Conservation (phyloP, 208 protist species). For the Spongospora subterranea region DNA sequence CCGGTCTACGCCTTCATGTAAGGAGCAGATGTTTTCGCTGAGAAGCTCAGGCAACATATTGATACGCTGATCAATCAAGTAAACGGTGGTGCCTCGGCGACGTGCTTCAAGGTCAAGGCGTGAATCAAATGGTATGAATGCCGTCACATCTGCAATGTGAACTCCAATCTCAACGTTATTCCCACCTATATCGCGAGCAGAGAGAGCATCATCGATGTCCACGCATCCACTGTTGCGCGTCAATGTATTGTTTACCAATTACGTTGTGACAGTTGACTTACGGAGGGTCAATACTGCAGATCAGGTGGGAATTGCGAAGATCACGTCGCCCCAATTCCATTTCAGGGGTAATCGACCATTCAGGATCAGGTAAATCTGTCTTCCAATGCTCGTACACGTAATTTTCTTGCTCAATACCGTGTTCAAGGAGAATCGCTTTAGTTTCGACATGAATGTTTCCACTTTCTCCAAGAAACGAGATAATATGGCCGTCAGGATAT, state of each 20-base stretch:
- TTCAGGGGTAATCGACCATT: constrained; percentile 63
- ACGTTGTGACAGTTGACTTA: background rate
- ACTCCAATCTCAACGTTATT: constrained; percentile 74
- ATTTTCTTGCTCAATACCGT: constrained; percentile 68
- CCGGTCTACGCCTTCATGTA: constrained; percentile 79
- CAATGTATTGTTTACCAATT: background rate
- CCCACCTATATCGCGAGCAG: constrained; percentile 52
- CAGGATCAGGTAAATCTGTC: background rate
- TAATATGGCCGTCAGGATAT: constrained; percentile 71
- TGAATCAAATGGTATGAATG: constrained; percentile 80
- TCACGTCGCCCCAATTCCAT: constrained; percentile 66
- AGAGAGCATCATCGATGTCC: constrained; percentile 80
- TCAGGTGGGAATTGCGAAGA: constrained; percentile 66
- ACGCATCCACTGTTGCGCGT: constrained; percentile 65
- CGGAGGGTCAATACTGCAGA: constrained; percentile 73
- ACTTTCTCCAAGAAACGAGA: constrained; percentile 64
- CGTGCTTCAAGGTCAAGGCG: constrained; percentile 81
- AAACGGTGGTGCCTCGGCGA: constrained; percentile 78
- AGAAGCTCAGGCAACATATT: constrained; percentile 83
- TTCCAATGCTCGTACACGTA: constrained; percentile 57
- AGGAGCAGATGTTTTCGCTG: constrained; percentile 85
- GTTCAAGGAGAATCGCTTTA: constrained; percentile 75
- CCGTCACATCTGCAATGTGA: constrained; percentile 90
- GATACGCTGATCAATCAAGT: constrained; percentile 74
- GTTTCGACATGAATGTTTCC: constrained; percentile 80